Percentiles rank a stretch among this genome's conserved stretches.
These are phyloP conservation scores for Pleurotus salmoneostramineus DNA, from an alignment of 768 basidiomycete species.

Conservation along the genomic window DNA sequence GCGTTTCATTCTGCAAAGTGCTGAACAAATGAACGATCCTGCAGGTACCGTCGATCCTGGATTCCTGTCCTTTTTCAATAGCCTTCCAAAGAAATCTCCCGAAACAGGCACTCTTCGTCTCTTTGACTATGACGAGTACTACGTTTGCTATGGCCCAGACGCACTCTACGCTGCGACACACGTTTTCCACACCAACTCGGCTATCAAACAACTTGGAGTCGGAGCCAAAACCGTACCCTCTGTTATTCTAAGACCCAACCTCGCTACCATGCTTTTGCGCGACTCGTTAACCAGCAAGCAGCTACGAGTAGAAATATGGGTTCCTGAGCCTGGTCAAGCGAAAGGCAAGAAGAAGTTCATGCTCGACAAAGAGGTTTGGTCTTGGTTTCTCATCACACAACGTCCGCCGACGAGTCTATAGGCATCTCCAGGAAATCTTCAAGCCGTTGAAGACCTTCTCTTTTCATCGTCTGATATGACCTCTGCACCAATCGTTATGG, in stretches of 20 bases:
- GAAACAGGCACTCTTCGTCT: constrained; percentile 82
- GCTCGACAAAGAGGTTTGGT: constrained; percentile 72
- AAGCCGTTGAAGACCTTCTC: constrained; percentile 77
- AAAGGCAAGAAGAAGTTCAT: constrained; percentile 76
- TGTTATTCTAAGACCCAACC: constrained; percentile 69
- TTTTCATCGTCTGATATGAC: constrained; percentile 79
- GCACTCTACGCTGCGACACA: constrained; percentile 84
- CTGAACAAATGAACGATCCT: background rate
- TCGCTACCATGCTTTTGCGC: constrained; percentile 79
- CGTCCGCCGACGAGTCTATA: constrained; percentile 12
- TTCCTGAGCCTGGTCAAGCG: constrained; percentile 63
- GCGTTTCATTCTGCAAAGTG: background rate
- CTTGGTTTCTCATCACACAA: background rate
- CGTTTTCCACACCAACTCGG: constrained; percentile 84
- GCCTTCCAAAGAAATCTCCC: constrained; percentile 62
- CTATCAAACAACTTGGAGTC: constrained; percentile 85
- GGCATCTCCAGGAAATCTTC: constrained; percentile 63
- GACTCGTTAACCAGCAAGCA: constrained; percentile 90
- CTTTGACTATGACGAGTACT: constrained; percentile 78
- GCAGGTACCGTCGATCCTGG: constrained; percentile 66
- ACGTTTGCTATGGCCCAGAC: constrained; percentile 85
- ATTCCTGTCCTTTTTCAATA: constrained; percentile 69
- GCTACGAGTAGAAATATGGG: constrained; percentile 90
- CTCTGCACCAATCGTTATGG: constrained; percentile 85
- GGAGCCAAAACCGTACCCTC: constrained; percentile 63